Percentiles rank a stretch among this genome's conserved stretches.
These are phyloP conservation scores for Cryphonectria parasitica DNA, from an alignment of 2,329 filamentous ascomycete species.

Conservation along the genomic window DNA sequence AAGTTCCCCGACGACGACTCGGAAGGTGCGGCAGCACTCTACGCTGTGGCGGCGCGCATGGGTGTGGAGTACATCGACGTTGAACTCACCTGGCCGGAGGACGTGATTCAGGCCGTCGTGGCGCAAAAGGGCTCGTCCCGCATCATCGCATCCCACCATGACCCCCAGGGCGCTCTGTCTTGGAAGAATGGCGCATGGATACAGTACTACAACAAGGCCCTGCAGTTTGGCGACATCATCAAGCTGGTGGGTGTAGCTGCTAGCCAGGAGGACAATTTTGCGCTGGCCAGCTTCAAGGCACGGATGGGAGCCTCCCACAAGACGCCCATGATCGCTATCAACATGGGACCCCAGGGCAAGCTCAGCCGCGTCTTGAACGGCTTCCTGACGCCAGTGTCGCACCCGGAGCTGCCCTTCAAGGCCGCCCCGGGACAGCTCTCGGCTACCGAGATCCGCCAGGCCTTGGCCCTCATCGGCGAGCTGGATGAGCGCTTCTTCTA, in stretches of 20 bases:
- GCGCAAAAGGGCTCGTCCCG: slow-evolving; percentile 71
- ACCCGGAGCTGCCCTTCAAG: slow-evolving; percentile 86
- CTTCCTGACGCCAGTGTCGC: slow-evolving; percentile 94
- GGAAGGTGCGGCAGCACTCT: slow-evolving; percentile 74
- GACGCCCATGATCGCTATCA: slow-evolving; percentile 89
- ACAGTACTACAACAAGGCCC: slow-evolving; percentile 82
- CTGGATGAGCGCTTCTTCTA: slow-evolving; percentile 78
- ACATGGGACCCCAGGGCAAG: slow-evolving; percentile 89
- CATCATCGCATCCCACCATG: slow-evolving; percentile 95
- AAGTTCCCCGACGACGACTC: slow-evolving; percentile 79
- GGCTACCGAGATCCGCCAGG: slow-evolving; percentile 82
- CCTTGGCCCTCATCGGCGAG: slow-evolving; percentile 77
- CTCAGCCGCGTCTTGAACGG: slow-evolving; percentile 87
- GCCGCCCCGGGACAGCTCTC: slow-evolving; percentile 94
- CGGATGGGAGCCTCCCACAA: slow-evolving; percentile 74
- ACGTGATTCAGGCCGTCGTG: slow-evolving; percentile 71
- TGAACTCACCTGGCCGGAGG: slow-evolving; percentile 82
- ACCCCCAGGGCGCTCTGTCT: slow-evolving; percentile 75
- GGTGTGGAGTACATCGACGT: slow-evolving; percentile 93
- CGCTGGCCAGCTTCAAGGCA: slow-evolving; percentile 78
- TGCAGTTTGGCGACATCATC: slow-evolving; percentile 90
- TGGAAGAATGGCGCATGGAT: slow-evolving; percentile 97
- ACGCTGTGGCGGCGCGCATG: slow-evolving; percentile 76
- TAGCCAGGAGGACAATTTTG: slow-evolving; percentile 82
- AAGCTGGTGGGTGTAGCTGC: slow-evolving; percentile 88